A percentile compares a stretch with the other conserved stretches of the same genome.
phyloP scores from a whole-genome alignment of 768 basidiomycete genomes.

The Trametes cubensis region DNA sequence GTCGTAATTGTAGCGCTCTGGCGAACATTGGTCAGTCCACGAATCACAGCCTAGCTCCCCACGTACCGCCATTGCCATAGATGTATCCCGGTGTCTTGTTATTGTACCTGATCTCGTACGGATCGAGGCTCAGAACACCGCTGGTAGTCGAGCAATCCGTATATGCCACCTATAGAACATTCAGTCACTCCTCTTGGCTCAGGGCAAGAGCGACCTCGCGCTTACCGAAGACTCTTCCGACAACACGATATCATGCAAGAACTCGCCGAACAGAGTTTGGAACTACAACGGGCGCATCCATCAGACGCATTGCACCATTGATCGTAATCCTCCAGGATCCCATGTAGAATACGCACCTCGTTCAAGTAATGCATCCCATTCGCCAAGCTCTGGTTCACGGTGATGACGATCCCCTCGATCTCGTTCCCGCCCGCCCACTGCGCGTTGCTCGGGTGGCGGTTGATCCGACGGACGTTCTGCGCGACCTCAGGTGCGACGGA shows the following conservation, averaged over 20 bases:
- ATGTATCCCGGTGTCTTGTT: conserved; percentile 56
- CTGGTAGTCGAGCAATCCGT: conserved; percentile 62
- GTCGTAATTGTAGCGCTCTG: conserved; percentile 62
- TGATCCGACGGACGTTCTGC: conserved; percentile 58
- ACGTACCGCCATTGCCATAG: conserved; percentile 54
- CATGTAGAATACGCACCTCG: conserved; percentile 39
- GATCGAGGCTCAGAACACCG: conserved; percentile 59
- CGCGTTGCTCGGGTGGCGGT: conserved; percentile 56
- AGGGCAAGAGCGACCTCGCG: not conserved
- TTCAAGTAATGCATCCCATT: conserved; percentile 53
- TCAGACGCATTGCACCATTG: not conserved
- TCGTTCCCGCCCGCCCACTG: conserved; percentile 68
- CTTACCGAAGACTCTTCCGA: conserved; percentile 54
- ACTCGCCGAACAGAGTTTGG: conserved; percentile 53
- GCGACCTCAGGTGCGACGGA: conserved; percentile 57
- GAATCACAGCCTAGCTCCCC: not conserved
- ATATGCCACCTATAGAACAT: conserved; percentile 48
- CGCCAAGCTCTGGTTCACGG: conserved; percentile 37
- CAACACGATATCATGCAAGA: conserved; percentile 49
- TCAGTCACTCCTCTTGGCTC: not conserved
- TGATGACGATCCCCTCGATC: conserved; percentile 55
- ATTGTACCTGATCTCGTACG: conserved; percentile 51
- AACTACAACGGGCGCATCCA: conserved; percentile 37
- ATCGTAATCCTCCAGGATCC: too few species aligned
- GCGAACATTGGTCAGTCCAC: not conserved